Evolutionary conservation across 352 stramenopile genomes (phyloP).

Genomic region (Phytopythium oedochilum): DNA sequence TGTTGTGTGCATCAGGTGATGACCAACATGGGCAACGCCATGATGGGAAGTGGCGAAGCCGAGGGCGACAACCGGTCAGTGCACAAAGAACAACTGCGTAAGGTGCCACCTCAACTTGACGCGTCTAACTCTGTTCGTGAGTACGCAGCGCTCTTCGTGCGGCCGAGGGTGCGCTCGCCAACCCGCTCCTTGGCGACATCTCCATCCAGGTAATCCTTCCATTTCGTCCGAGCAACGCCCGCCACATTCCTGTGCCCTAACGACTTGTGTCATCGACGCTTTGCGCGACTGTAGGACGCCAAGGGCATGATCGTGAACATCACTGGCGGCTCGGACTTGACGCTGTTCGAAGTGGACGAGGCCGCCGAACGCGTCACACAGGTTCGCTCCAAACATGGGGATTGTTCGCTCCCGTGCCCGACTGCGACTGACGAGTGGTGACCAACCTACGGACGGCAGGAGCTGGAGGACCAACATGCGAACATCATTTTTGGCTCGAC

Average conservation of each 20-base stretch:
- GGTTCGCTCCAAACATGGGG: slow-evolving; percentile 5
- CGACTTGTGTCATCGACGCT: neutral
- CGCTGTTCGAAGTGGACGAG: slow-evolving; percentile 90
- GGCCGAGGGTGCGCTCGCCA: slow-evolving; percentile 83
- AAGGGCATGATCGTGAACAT: slow-evolving; percentile 96
- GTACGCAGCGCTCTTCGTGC: slow-evolving; percentile 54
- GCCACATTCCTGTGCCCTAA: neutral
- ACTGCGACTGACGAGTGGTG: neutral
- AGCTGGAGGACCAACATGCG: slow-evolving; percentile 82
- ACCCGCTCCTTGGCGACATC: slow-evolving; percentile 87
- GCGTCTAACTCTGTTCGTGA: neutral
- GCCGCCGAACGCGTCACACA: slow-evolving; percentile 82
- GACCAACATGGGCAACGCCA: slow-evolving; percentile 85
- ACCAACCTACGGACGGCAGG: slow-evolving; percentile 15
- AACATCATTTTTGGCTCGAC: slow-evolving; percentile 90
- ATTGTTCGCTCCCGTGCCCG: neutral
- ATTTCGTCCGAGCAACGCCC: too few relatives aligned
- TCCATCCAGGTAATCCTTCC: slow-evolving; percentile 87
- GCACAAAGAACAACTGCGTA: neutral
- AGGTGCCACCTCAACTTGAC: neutral
- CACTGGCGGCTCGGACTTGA: slow-evolving; percentile 91
- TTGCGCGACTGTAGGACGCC: slow-evolving; percentile 37
- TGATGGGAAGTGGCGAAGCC: slow-evolving; percentile 91
- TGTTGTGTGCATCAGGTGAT: slow-evolving; percentile 58
- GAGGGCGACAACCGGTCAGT: slow-evolving; percentile 82